Base-by-base conservation (phyloP, 2,329 filamentous ascomycete genomes). In the Spiromastix sp. region DNA sequence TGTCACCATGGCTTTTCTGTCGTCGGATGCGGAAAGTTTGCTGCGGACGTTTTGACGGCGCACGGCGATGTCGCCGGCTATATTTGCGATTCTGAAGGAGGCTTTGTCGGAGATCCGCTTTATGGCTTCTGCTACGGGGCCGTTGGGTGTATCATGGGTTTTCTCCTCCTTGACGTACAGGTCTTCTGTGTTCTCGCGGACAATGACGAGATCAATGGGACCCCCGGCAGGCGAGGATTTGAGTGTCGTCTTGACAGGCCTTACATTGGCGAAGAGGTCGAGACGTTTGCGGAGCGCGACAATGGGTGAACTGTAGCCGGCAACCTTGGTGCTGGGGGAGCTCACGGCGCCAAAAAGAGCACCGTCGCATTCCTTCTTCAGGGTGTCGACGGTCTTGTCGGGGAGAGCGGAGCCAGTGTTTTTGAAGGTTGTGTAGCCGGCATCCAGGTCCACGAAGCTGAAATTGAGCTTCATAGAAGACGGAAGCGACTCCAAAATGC, bases 181-280 rank as follows among this genome's bases (percentile, higher is more conserved):
- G 60, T 98, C 91, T 68, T 98, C 91, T 20, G 91, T 98, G 70
- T 98, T 98, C 66, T 98, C 91, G 46, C 91, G 84, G 37, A 96
- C 91, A 52, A 96, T 98, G 54, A 98, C 91, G 60, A 98, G 81
- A 66, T 98, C 91, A 54, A 95, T 86, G 44, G 82, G 81, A 51
- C 70, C 72, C 30, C 63, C 48, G 7, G 61, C 59, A 38, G 56
- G 51, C 20, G 54, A 57, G 43, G 57, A 54, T 18, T 60, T 61
- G 36, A 75, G 72, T 21, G 76, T 81, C 30, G 81, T 82, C 70
- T 95, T 95, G 60, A 96, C 91, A 36, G 89, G 89, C 24, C 91
- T 83, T 33, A 98, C 87, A 59, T 98, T 98, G 67, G 91, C 91
- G 65, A 94, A 98, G 39, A 98, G 79, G 60, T 91, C 80, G 48